Conservation (phyloP, 176 grass and related monocot species). For the Areca catechu region DNA sequence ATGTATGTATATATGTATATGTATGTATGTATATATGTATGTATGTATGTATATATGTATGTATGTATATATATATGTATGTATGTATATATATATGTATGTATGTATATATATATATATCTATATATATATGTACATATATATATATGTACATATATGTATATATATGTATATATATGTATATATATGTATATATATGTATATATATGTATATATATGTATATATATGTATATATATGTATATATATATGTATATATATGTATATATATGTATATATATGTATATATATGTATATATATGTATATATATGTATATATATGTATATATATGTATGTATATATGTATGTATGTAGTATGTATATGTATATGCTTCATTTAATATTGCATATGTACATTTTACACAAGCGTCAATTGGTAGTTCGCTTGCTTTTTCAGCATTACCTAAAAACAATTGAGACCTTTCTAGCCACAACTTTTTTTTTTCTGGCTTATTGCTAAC, state of each 20-base stretch:
- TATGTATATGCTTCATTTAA: not conserved
- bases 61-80: no score
- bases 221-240: not conserved
- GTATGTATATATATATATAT: no score
- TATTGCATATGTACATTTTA: not conserved
- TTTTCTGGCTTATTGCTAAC: no score
- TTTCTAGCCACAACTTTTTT: no score
- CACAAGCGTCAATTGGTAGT: not conserved
- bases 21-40: no score
- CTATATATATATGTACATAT: no score
- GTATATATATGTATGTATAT: no score
- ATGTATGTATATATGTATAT: no score
- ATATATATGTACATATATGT: no score
- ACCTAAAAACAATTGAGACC: not conserved
- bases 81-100: no score
- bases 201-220: conserved; percentile 35
- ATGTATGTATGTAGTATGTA: no score
- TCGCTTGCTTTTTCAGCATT: not conserved
- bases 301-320: conserved; percentile 39
- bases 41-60: no score
- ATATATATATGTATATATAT: conserved; percentile 39
- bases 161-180: not conserved
- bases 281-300: conserved; percentile 2
- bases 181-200: conserved; percentile 33
- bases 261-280: conserved; percentile 31